phyloP scores from a whole-genome alignment of 495 filamentous ascomycete genomes.

The Tuber indicum region DNA sequence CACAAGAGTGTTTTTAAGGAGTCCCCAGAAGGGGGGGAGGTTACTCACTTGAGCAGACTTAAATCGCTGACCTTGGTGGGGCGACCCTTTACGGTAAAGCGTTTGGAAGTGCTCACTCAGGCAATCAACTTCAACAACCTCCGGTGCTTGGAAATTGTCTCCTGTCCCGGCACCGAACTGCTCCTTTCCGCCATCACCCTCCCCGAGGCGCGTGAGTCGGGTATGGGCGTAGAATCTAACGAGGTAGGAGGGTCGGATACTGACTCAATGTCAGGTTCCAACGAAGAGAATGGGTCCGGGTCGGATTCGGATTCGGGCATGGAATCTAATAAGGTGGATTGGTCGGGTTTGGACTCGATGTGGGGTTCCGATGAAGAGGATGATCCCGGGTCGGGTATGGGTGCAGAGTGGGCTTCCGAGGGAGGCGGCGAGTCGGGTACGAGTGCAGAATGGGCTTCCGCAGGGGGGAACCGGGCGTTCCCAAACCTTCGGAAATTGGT shows the following conservation, averaged over 20 bases:
- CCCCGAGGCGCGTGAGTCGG: neutral
- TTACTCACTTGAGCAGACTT: slow-evolving; percentile 8
- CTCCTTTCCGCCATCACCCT: slow-evolving; percentile 4
- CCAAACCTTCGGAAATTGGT: neutral
- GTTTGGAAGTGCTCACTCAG: neutral
- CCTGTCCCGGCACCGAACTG: neutral
- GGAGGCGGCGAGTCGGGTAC: too few relatives aligned
- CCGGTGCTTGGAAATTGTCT: slow-evolving; percentile 2
- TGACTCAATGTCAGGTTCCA: too few relatives aligned
- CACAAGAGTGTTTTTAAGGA: slow-evolving; percentile 8
- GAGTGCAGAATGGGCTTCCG: neutral
- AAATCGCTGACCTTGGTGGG: slow-evolving; percentile 9
- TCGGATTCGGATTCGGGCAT: too few relatives aligned
- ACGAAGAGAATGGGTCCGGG: too few relatives aligned
- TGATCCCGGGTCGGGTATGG: too few relatives aligned
- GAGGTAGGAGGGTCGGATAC: too few relatives aligned
- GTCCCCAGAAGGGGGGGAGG: neutral
- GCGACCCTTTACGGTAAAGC: slow-evolving; percentile 5
- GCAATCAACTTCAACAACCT: slow-evolving; percentile 16
- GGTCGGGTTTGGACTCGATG: too few relatives aligned
- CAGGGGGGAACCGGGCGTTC: neutral
- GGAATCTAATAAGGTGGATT: neutral
- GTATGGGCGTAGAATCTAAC: neutral
- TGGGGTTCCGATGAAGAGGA: too few relatives aligned
- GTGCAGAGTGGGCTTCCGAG: too few relatives aligned